A percentile compares a stretch with the other conserved stretches of the same genome.
These are phyloP conservation scores for Solanum gandarillasii DNA, from an alignment of 257 asterid species.

Conservation along the genomic window DNA sequence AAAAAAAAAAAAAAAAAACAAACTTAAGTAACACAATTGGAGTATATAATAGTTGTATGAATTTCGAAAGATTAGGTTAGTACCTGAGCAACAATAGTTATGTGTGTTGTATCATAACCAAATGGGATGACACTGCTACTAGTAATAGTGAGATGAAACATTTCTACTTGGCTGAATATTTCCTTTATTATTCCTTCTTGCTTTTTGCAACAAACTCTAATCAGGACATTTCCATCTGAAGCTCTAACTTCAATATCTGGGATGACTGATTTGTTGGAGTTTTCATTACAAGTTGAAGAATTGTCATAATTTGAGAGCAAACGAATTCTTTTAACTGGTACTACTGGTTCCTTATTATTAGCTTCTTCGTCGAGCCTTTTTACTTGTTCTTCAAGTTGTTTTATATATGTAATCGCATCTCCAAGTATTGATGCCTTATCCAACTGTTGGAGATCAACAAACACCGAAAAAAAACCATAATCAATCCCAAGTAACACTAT, in stretches of 20 bases:
- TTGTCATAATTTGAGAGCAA: not conserved
- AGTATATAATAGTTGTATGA: not conserved
- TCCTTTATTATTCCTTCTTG: not conserved
- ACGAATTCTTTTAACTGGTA: not conserved
- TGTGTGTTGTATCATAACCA: not conserved
- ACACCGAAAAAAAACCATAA: not conserved
- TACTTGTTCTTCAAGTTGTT: not conserved
- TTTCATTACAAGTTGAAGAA: not conserved
- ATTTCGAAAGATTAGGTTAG: not conserved
- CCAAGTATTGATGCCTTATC: constrained; percentile 1
- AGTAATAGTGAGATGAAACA: not conserved
- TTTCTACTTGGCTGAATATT: not conserved
- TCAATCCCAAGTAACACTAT: not conserved
- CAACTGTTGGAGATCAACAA: not conserved
- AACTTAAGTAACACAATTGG: not conserved
- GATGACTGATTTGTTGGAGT: not conserved
- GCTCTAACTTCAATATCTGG: not conserved
- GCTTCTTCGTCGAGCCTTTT: not conserved
- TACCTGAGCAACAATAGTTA: constrained; percentile 1
- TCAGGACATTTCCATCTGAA: not conserved
- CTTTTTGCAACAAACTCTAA: not conserved
- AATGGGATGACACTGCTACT: not conserved
- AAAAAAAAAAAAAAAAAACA: not conserved
- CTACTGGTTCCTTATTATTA: not conserved
- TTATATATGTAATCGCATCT: not conserved